Base-by-base conservation (phyloP, 495 filamentous ascomycete species). In the Penicillium waksmanii region DNA sequence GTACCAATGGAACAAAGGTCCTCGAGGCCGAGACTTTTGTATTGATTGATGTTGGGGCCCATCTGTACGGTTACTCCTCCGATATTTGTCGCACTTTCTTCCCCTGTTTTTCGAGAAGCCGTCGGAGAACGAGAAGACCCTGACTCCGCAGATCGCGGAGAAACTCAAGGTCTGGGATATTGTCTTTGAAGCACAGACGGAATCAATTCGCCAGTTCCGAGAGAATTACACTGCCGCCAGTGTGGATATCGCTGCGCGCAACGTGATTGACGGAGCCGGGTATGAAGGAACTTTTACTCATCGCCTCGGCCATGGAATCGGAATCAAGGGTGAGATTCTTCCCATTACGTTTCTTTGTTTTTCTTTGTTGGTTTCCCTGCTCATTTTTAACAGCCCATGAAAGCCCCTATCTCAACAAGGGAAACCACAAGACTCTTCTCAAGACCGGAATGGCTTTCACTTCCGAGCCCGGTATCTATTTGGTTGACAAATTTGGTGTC, bases 81-180 rank as follows among this genome's bases (percentile, higher is more conserved):
- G 82, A 86, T 60, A 83, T 86, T 11, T 81, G 77, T 60, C 79
- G 83, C 10, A 83, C 78, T 21, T 86, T 86, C 65, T 83, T 58
- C 74, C 61, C 35, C 74, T 60, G 27, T 77, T 74, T 51, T 59
- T 71, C 8, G 53, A 56, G 21, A 70, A 66, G 53, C 68, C 66
- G 13, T 33, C 57, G 0, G 34, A 53, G 13, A 19, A 44, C n/a
- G 17, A 18, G 40, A 25, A 11, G 52, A 57, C 10, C 13, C n/a
- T 11, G 46, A 62, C 66, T 27, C 48, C 61, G 3, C 52, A 63
- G 13, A 60, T 75, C 51, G 57, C 66, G 10, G 76, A 83, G 64
- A 83, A 84, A 65, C 52, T 84, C 17, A 70, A 71, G 65, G 73
- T 84, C 31, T 85, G 81, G 82, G 62, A 77, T 46, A 73, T 80